Evolutionary conservation across 208 protist species (phyloP), one percentile per base, ranked within the genome.

Genomic region (Phytomonas sp.): DNA sequence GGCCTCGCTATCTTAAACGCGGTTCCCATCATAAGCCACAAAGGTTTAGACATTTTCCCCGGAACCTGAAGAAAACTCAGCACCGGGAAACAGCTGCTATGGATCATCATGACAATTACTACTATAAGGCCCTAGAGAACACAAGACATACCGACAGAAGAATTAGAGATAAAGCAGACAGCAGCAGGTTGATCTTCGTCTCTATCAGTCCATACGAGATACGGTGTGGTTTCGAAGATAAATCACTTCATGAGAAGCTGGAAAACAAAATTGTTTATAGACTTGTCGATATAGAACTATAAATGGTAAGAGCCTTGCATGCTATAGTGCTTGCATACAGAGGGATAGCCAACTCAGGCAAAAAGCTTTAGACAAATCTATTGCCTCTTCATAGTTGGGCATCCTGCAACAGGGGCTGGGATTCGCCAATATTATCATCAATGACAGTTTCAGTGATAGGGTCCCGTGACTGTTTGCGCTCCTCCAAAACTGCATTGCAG

Each of bases 1-100:
- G 59, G 59, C 15, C 11, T 46, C 64, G 4, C 36, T 29, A 81
- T 71, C 32, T 77, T 76, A 67, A 90, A 91, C 31, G 85, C 85
- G 0, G 88, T 91, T 36, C 88, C 88, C 82, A 92, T 90, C 88
- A 94, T 94, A 29, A 94, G 75, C 86, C 88, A 94, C 66, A 89
- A 62, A 30, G 88, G 88, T 72, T 79, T 71, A 7, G 83, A 84
- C 83, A 93, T 93, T 62, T 89, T 89, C 3, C 84, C 85, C n/a
- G 88, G 88, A 4, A 93, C 84, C 60, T 93, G 83, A 32, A 93
- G 60, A 63, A 91, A 93, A 73, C 81, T 91, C 28, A 93, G 83
- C 13, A 93, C 75, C 30, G 88, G 84, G 68, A 89, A 76, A 51
- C 77, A 82, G 67, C 66, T 68, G n/a, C 63, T 71, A 6, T 31